Conservation (phyloP, 768 basidiomycete genomes). For the Mycena epipterygia region DNA sequence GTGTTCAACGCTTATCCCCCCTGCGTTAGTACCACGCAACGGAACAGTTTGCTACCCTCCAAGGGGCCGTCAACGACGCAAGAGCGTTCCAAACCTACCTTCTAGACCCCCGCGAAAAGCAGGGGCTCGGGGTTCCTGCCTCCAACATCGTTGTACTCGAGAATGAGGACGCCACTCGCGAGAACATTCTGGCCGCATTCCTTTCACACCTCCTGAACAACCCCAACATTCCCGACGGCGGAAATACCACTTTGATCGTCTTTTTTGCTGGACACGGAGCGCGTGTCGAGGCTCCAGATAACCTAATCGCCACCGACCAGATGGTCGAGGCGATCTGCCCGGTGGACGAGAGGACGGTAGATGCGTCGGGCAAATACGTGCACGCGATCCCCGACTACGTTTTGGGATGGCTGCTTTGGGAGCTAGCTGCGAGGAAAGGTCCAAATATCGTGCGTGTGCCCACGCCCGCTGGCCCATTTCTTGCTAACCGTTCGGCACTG, state of each 20-base stretch:
- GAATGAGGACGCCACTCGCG: neutral
- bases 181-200: neutral
- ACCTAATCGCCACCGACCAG: neutral
- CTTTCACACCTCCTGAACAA: neutral
- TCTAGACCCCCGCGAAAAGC: neutral
- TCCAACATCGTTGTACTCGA: neutral
- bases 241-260: neutral
- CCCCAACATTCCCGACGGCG: neutral
- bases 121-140: neutral
- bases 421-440: constrained; percentile 2
- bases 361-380: neutral
- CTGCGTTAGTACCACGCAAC: neutral
- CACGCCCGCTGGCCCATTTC: neutral
- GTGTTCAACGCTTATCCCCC: neutral
- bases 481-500: neutral
- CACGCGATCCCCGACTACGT: constrained; percentile 19
- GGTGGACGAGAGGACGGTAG: neutral
- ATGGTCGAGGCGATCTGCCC: constrained; percentile 5
- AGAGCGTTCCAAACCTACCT: neutral
- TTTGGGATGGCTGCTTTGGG: neutral
- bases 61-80: constrained; percentile 1
- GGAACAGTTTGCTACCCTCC: neutral
- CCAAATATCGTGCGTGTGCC: neutral
- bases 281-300: neutral
- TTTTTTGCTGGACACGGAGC: constrained; percentile 9